Evolutionary conservation across 495 filamentous ascomycete species (phyloP).

Genomic region (Penicillium salamii): DNA sequence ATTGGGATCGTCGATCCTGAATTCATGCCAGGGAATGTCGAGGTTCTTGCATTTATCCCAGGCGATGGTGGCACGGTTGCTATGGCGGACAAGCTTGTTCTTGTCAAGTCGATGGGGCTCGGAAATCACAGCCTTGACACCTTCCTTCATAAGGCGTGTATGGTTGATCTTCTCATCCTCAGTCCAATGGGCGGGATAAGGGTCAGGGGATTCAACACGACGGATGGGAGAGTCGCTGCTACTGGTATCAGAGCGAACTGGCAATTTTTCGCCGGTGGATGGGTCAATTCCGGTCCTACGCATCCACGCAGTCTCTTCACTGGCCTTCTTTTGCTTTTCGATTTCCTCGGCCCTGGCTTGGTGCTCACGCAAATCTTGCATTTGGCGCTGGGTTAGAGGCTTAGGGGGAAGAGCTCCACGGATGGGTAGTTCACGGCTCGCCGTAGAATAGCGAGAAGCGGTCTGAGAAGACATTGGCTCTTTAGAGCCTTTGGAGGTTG

Average conservation of each 20-base stretch:
- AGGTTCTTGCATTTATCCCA: slow-evolving; percentile 7
- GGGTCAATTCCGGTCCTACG: not conserved
- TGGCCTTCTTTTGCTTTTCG: not conserved
- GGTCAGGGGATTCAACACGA: not conserved
- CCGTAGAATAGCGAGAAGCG: not conserved
- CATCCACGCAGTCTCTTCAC: not conserved
- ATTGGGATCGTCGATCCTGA: not conserved
- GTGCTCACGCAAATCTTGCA: not conserved
- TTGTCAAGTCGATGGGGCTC: slow-evolving; percentile 1
- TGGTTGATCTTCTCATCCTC: not conserved
- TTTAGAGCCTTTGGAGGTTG: not conserved
- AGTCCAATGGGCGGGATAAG: not conserved
- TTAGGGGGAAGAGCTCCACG: not conserved
- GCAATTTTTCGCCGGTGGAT: not conserved
- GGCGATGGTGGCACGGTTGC: not conserved
- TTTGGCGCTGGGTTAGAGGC: not conserved
- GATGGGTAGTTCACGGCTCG: not conserved
- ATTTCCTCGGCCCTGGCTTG: not conserved
- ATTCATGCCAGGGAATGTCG: slow-evolving; percentile 7
- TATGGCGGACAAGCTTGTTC: not conserved
- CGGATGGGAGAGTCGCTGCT: slow-evolving; percentile 2
- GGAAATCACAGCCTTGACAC: not conserved
- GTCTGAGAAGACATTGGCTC: not conserved
- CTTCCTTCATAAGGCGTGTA: not conserved
- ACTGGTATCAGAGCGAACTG: not conserved